A percentile compares a stretch with the other conserved stretches of the same genome.
Evolutionary conservation across 495 filamentous ascomycete species (phyloP).

Genomic region (Lepidopterella palustris): DNA sequence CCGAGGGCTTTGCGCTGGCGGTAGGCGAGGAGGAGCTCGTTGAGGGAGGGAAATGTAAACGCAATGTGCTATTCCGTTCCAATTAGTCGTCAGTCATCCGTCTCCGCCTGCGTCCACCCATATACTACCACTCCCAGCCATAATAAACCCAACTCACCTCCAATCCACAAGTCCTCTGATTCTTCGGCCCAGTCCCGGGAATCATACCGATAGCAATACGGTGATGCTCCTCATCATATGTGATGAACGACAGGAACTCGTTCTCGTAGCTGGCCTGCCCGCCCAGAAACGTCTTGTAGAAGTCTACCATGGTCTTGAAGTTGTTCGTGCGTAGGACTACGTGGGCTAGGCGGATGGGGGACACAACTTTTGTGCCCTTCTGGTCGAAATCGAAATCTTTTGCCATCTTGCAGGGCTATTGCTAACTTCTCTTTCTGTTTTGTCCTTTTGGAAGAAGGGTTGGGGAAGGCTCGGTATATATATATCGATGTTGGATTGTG

Average conservation of each 20-base stretch:
- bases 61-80: slow-evolving; percentile 34
- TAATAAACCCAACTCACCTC: not conserved
- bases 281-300: slow-evolving; percentile 37
- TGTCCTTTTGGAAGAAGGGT: too few relatives aligned
- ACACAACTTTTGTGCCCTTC: not conserved
- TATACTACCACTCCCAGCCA: too few relatives aligned
- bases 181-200: slow-evolving; percentile 26
- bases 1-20: slow-evolving; percentile 32
- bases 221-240: slow-evolving; percentile 46
- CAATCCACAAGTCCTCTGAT: slow-evolving; percentile 29
- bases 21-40: slow-evolving; percentile 27
- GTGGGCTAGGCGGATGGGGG: slow-evolving; percentile 14
- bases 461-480: too few relatives aligned
- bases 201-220: slow-evolving; percentile 38
- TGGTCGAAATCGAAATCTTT: not conserved
- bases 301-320: slow-evolving; percentile 30
- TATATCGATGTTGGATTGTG: too few relatives aligned
- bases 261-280: slow-evolving; percentile 18
- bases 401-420: not conserved
- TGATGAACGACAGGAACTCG: slow-evolving; percentile 35
- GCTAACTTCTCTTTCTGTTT: not conserved
- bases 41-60: slow-evolving; percentile 35
- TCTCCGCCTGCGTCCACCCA: too few relatives aligned
- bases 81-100: not conserved
- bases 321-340: slow-evolving; percentile 31